Conservation (phyloP, 1,139 yeast species). For the Lodderomyces theae region DNA sequence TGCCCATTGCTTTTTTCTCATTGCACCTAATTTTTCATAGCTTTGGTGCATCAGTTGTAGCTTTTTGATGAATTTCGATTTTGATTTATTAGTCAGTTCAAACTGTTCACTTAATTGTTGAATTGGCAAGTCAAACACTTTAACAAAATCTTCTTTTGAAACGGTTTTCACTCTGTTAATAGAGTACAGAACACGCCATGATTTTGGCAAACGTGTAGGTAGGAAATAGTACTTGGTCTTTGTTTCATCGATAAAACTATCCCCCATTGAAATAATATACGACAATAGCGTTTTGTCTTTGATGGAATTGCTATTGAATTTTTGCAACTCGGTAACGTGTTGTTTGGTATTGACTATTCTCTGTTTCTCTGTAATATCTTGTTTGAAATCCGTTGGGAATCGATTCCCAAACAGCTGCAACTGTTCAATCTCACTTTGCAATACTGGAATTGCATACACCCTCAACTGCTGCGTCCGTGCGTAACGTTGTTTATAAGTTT, state of each 20-base stretch:
- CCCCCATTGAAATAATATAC: slow-evolving; percentile 8
- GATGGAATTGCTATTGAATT: slow-evolving; percentile 17
- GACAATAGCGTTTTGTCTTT: slow-evolving; percentile 8
- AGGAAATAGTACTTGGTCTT: not conserved
- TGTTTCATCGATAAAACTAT: slow-evolving; percentile 3
- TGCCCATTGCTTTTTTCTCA: slow-evolving; percentile 10
- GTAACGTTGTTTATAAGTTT: slow-evolving; percentile 8
- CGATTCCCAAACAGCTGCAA: slow-evolving; percentile 26
- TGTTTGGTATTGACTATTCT: slow-evolving; percentile 18
- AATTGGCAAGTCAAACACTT: slow-evolving; percentile 7
- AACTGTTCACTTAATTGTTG: slow-evolving; percentile 5
- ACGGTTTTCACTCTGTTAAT: slow-evolving; percentile 5
- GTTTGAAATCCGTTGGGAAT: slow-evolving; percentile 24
- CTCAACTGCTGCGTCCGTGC: slow-evolving; percentile 18
- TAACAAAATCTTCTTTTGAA: not conserved
- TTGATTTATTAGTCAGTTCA: not conserved
- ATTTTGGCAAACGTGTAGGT: slow-evolving; percentile 3
- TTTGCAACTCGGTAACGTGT: slow-evolving; percentile 20
- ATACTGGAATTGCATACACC: slow-evolving; percentile 35
- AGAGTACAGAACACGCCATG: slow-evolving; percentile 11
- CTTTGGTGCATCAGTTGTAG: slow-evolving; percentile 4
- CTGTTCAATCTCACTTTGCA: slow-evolving; percentile 20
- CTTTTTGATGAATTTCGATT: not conserved
- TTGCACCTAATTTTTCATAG: slow-evolving; percentile 10
- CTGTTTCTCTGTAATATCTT: slow-evolving; percentile 19